Conservation (phyloP, 306 rosid species). For the Casuarina equisetifolia region DNA sequence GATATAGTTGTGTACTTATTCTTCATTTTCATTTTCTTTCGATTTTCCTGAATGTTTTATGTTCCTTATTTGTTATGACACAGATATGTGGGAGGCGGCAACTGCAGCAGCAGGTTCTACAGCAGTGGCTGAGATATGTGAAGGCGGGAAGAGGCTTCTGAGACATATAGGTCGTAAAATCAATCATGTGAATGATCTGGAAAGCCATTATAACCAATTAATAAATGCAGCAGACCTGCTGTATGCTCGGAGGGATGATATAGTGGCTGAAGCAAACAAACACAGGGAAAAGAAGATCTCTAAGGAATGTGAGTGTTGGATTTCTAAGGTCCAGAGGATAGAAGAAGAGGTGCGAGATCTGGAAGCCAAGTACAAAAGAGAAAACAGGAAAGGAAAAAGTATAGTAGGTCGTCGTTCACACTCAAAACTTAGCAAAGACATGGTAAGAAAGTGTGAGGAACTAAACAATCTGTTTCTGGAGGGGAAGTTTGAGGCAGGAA, state of each 20-base stretch:
- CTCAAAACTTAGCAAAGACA: neutral
- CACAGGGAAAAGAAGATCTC: neutral
- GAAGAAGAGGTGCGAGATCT: neutral
- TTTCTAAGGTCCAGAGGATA: neutral
- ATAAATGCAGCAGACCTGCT: neutral
- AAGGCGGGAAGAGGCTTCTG: neutral
- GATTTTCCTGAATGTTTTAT: neutral
- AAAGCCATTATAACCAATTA: neutral
- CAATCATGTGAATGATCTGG: neutral
- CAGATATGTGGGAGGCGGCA: neutral
- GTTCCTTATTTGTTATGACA: neutral
- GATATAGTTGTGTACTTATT: neutral
- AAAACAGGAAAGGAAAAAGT: neutral
- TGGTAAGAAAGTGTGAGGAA: neutral
- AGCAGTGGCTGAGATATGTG: neutral
- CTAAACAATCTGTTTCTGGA: neutral
- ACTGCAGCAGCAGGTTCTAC: neutral
- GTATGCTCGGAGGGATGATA: neutral
- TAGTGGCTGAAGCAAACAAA: neutral
- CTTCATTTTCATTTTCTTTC: neutral
- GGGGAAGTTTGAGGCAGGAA: neutral
- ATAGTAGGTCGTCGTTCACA: neutral
- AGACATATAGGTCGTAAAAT: neutral
- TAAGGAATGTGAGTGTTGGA: neutral
- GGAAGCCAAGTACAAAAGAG: neutral